Evolutionary conservation across 2,329 filamentous ascomycete species (phyloP).

Genomic region (Cryphonectria japonica): DNA sequence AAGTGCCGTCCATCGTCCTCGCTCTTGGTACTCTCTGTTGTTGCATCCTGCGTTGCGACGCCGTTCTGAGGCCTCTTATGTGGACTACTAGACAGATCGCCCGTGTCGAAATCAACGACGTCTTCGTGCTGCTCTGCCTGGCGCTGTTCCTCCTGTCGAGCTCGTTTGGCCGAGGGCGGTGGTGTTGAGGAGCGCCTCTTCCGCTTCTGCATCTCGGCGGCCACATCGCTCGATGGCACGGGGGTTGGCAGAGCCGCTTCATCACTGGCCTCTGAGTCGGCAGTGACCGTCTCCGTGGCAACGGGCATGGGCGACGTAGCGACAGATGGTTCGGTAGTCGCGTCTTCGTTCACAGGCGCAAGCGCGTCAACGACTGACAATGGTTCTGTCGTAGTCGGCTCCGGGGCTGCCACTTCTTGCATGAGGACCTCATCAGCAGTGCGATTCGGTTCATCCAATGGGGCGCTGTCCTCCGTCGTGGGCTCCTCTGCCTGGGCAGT

Average conservation of each 20-base stretch:
- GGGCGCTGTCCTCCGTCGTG: conserved; percentile 30
- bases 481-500: conserved; percentile 28
- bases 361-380: conserved; percentile 2
- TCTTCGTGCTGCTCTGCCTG: conserved; percentile 32
- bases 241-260: conserved; percentile 20
- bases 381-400: conserved; percentile 20
- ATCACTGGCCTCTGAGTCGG: conserved; percentile 9
- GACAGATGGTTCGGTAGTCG: neutral
- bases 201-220: conserved; percentile 54
- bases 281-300: neutral
- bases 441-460: conserved; percentile 21
- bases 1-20: neutral
- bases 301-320: conserved; percentile 17
- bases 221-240: conserved; percentile 38
- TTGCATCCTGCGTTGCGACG: neutral
- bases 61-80: conserved; percentile 20
- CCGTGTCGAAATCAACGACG: conserved; percentile 39
- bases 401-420: conserved; percentile 30
- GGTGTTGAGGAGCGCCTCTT: conserved; percentile 70
- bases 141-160: conserved; percentile 45
- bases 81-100: conserved; percentile 23
- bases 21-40: neutral
- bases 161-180: conserved; percentile 55
- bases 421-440: conserved; percentile 30
- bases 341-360: conserved; percentile 18